These are phyloP conservation scores for Cyclotella kingstonii DNA, from an alignment of 108 stramenopile species.

Conservation along the genomic window DNA sequence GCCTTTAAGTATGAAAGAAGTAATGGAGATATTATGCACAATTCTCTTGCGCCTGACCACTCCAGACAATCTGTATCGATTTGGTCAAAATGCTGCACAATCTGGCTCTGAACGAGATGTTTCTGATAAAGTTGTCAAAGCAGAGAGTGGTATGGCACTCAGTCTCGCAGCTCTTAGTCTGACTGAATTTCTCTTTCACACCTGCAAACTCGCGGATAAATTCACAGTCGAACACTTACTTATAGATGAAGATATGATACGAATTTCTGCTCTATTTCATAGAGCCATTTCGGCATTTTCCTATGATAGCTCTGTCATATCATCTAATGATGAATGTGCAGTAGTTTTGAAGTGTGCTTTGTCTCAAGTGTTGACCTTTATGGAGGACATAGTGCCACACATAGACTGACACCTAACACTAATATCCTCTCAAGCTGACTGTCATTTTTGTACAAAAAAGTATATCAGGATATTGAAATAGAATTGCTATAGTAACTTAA, in stretches of 20 bases:
- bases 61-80: constrained; percentile 22
- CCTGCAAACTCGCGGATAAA: not conserved
- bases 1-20: constrained; percentile 7
- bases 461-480: too few relatives aligned
- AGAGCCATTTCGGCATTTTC: constrained; percentile 38
- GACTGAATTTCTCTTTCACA: constrained; percentile 29
- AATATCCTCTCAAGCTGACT: too few relatives aligned
- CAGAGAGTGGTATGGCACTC: constrained; percentile 34
- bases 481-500: too few relatives aligned
- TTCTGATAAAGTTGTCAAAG: constrained; percentile 8
- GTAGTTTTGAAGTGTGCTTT: constrained; percentile 36
- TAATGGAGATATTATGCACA: constrained; percentile 31
- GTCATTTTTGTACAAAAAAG: too few relatives aligned
- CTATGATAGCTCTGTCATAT: constrained; percentile 3
- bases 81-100: constrained; percentile 12
- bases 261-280: constrained; percentile 27
- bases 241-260: constrained; percentile 35
- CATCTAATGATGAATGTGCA: constrained; percentile 8
- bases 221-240: constrained; percentile 11
- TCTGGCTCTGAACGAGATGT: not conserved
- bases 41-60: constrained; percentile 32
- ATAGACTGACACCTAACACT: too few relatives aligned
- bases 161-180: constrained; percentile 37
- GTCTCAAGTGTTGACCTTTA: constrained; percentile 24
- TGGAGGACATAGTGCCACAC: too few relatives aligned